These are phyloP conservation scores for Calocybe gangraenosa DNA, from an alignment of 768 basidiomycete genomes.

Conservation along the genomic window DNA sequence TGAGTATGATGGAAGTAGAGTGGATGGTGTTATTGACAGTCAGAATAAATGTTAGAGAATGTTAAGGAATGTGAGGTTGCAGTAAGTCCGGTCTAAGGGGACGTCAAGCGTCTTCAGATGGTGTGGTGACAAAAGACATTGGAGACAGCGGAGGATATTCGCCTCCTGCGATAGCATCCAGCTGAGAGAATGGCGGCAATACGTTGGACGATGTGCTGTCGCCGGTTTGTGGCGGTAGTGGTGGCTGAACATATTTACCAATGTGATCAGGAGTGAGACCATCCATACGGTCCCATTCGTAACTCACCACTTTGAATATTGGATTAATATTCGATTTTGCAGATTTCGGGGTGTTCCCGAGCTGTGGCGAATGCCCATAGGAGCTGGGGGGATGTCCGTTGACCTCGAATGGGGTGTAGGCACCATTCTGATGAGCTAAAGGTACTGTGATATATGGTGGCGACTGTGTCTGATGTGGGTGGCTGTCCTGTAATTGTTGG, in stretches of 20 bases:
- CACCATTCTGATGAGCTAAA: constrained; percentile 31
- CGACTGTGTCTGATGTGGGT: constrained; percentile 32
- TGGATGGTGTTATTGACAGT: constrained; percentile 14
- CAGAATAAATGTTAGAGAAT: too few species aligned
- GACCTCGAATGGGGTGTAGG: constrained; percentile 48
- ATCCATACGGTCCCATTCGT: constrained; percentile 34
- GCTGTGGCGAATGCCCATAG: constrained; percentile 56
- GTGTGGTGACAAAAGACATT: constrained; percentile 57
- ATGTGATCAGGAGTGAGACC: constrained; percentile 30
- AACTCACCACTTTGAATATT: constrained; percentile 88
- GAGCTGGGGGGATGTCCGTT: constrained; percentile 51
- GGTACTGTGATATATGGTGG: constrained; percentile 34
- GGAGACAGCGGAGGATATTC: constrained; percentile 71
- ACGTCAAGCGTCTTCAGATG: constrained; percentile 41
- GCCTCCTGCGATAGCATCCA: constrained; percentile 81
- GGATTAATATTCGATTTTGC: constrained; percentile 76
- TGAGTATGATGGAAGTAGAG: constrained; percentile 21
- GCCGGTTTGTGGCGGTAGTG: constrained; percentile 42
- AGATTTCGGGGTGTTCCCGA: constrained; percentile 58
- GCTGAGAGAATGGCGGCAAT: constrained; percentile 63
- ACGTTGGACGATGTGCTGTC: constrained; percentile 23
- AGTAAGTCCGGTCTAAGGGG: constrained; percentile 12
- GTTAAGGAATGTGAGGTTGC: constrained; percentile 21
- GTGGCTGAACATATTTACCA: constrained; percentile 41
- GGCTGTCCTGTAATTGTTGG: constrained; percentile 34